Conservation (phyloP, 768 basidiomycete species). For the Mycena vitilis region DNA sequence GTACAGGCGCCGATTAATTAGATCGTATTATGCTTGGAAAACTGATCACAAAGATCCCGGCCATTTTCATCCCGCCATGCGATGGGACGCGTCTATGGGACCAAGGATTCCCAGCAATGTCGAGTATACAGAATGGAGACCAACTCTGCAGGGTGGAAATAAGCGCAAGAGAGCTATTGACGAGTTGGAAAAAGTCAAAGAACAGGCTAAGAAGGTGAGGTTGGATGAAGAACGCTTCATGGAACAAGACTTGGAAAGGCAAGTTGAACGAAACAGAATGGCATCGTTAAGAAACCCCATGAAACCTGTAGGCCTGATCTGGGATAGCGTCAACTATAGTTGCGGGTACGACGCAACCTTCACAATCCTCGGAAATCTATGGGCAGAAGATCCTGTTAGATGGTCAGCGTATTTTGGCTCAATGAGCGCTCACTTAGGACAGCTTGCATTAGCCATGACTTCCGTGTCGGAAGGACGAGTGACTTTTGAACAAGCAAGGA, state of each 20-base stretch:
- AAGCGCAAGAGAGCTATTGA: background rate
- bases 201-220: background rate
- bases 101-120: background rate
- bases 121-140: background rate
- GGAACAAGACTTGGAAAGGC: too few species aligned
- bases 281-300: background rate
- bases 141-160: background rate
- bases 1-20: background rate
- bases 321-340: background rate
- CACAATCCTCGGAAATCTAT: background rate
- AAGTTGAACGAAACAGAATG: too few species aligned
- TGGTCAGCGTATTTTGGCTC: background rate
- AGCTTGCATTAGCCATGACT: background rate
- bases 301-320: background rate
- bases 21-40: background rate
- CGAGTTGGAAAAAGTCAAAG: too few species aligned
- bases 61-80: background rate
- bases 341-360: slow-evolving; percentile 2
- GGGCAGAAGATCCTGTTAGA: too few species aligned
- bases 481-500: background rate
- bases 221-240: background rate
- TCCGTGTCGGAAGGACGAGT: background rate
- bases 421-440: background rate
- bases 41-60: background rate
- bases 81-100: background rate